Conservation (phyloP, 108 stramenopile species). For the Fistulifera pelliculosa region DNA sequence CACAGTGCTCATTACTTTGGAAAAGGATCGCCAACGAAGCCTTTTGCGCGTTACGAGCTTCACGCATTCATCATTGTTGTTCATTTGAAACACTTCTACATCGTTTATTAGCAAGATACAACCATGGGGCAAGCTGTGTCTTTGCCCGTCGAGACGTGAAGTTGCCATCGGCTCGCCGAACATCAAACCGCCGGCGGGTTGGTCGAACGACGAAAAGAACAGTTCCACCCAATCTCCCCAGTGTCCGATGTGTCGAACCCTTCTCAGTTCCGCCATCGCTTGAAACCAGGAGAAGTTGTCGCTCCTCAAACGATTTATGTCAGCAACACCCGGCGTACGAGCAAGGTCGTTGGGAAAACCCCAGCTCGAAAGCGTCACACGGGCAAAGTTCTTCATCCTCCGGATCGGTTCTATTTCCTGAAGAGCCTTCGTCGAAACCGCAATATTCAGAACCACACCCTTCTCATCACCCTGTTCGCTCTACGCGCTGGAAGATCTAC, state of each 20-base stretch:
- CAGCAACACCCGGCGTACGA: not conserved
- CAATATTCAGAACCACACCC: not conserved
- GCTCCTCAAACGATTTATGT: not conserved
- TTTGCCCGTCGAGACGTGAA: not conserved
- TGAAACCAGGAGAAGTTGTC: no score
- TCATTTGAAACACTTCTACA: not conserved
- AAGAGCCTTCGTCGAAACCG: not conserved
- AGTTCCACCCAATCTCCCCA: constrained; percentile 2
- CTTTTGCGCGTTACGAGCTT: no score
- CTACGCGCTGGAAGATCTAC: no score
- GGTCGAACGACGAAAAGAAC: not conserved
- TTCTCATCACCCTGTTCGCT: not conserved
- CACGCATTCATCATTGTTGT: not conserved
- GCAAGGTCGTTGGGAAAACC: constrained; percentile 2
- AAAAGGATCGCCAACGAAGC: no score
- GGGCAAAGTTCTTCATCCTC: not conserved
- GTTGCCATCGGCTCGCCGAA: not conserved
- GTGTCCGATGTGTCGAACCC: constrained; percentile 10
- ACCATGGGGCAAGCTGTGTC: not conserved
- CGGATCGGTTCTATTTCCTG: not conserved
- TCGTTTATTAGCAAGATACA: not conserved
- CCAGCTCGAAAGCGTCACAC: not conserved
- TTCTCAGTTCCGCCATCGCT: constrained; percentile 11
- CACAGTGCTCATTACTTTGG: no score
- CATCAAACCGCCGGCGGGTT: not conserved